Conservation (phyloP, 1,284 basidiomycete species). For the Cystobasidium sp. region DNA sequence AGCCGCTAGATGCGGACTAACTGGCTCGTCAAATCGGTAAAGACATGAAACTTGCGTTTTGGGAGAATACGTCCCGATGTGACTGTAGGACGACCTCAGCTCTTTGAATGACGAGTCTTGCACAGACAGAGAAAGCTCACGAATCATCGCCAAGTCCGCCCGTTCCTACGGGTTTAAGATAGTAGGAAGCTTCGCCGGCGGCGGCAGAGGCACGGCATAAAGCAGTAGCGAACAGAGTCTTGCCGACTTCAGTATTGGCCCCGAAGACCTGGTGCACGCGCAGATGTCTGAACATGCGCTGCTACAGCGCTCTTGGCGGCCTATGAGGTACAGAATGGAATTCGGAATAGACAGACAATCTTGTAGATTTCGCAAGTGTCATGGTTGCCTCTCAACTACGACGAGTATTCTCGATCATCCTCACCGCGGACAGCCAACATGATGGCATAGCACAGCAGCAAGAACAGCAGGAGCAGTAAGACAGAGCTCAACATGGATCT, state of each 20-base stretch:
- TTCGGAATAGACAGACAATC: no score
- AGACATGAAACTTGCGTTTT: constrained; percentile 72
- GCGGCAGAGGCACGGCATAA: constrained; percentile 70
- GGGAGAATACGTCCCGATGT: constrained; percentile 67
- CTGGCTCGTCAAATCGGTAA: constrained; percentile 82
- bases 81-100: constrained; percentile 61
- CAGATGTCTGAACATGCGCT: constrained; percentile 70
- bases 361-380: background rate
- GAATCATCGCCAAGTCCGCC: constrained; percentile 78
- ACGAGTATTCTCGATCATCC: background rate
- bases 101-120: background rate
- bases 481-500: constrained; percentile 27
- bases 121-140: constrained; percentile 61
- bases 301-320: background rate
- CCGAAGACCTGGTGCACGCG: constrained; percentile 88
- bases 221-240: constrained; percentile 84
- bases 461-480: constrained; percentile 6
- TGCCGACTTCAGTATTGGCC: constrained; percentile 88
- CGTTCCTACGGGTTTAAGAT: constrained; percentile 90
- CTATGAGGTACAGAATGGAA: background rate
- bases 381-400: background rate
- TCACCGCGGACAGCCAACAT: background rate
- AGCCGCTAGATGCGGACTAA: constrained; percentile 90
- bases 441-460: background rate
- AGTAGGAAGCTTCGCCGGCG: constrained; percentile 65